phyloP scores from a whole-genome alignment of 164 flowering plant species.

The Sedum album region DNA sequence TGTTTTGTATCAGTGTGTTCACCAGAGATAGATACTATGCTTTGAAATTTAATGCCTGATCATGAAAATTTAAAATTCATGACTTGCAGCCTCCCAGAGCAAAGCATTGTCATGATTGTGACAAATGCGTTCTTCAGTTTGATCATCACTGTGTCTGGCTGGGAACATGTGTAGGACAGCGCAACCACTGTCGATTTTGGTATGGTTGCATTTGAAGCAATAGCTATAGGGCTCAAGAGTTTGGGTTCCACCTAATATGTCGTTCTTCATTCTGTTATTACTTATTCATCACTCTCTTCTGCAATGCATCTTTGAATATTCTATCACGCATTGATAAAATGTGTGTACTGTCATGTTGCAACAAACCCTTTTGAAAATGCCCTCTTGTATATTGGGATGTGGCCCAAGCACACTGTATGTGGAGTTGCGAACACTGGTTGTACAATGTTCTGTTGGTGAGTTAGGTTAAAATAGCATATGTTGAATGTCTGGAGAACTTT shows the following conservation, averaged over 20 bases:
- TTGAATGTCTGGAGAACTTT: not conserved
- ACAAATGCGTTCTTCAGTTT: conserved; percentile 92
- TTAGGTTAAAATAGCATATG: not conserved
- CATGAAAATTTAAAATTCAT: not conserved
- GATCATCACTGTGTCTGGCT: conserved; percentile 99
- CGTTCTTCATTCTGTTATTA: not conserved
- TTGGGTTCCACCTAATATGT: not conserved
- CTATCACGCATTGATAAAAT: not conserved
- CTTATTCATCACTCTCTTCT: not conserved
- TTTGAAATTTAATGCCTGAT: not conserved
- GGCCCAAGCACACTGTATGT: not conserved
- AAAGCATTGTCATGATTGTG: conserved; percentile 98
- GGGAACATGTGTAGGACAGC: conserved; percentile 93
- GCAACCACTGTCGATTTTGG: conserved; percentile 95
- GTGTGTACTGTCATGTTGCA: not conserved
- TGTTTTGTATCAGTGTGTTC: not conserved
- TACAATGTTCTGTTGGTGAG: not conserved
- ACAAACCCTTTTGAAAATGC: not conserved
- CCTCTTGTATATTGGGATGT: not conserved
- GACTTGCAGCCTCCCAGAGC: conserved; percentile 88
- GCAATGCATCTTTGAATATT: too few species aligned
- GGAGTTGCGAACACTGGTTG: not conserved
- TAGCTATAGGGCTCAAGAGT: not conserved
- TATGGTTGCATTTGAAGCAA: conserved; percentile 26
- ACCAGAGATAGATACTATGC: not conserved